Evolutionary conservation across 768 basidiomycete species (phyloP), one percentile per base, ranked within the genome.

Genomic region (Russula dissimulans): DNA sequence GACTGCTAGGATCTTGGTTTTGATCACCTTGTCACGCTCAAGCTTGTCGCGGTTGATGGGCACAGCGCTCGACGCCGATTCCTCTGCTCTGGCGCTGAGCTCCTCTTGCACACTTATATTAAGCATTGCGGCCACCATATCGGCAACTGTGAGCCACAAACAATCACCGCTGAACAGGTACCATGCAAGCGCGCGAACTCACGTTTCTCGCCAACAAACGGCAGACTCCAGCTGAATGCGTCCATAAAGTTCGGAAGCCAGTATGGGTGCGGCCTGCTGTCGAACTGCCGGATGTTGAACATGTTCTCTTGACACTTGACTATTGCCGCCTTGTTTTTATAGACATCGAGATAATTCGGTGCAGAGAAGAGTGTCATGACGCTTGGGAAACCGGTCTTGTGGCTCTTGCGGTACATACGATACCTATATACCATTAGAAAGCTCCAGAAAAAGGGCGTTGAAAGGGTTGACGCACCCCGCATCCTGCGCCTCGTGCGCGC

Each of bases 331-430:
- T 98, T 98, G 77, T 99, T 99, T 74, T 95, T 92, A 75, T 98
- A 98, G 17, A 97, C 92, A 69, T 98, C 97, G 59, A 98, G 86
- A 70, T 97, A 98, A 71, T 97, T 95, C 31, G 97, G 97, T 5
- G 95, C 95, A 12, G 92, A 95, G 77, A 99, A 99, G 69, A 99
- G 95, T 15, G 97, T 98, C 94, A 99, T 98, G 63, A 99, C 95
- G 17, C 94, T 97, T 14, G 97, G 97, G 78, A 98, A 98, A 4
- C 95, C 95, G 0, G 95, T 98, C 22, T 91, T 90, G 75, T 92
- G 92, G 4, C 95, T 97, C 76, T 99, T 99, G 67, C 95, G 91
- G 70, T 98, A 97, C 97, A 97, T 97, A 56, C 95, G 91, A 70
- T 95, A 97, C 6, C 91, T 93, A 4, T 41, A 53, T 34, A 26